Percentiles rank a stretch among this genome's conserved stretches.
phyloP scores from a whole-genome alignment of 768 basidiomycete genomes.

The Serendipita sp. region DNA sequence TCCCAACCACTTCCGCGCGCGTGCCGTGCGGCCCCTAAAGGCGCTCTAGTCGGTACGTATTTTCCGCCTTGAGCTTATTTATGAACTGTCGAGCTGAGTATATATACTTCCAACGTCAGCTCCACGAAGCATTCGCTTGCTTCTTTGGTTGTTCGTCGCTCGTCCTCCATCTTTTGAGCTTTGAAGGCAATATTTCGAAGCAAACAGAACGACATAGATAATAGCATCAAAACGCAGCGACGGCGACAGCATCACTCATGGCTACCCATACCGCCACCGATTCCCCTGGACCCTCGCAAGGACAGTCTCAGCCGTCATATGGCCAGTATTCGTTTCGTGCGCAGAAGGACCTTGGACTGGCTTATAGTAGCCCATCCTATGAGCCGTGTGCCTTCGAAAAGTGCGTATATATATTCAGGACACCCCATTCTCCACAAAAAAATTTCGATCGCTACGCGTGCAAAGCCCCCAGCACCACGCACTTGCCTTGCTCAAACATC shows the following conservation, averaged over 20 bases:
- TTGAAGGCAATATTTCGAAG: slow-evolving; percentile 51
- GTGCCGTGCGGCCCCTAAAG: background rate
- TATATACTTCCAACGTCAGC: background rate
- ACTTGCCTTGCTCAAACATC: too few relatives aligned
- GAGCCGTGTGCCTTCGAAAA: slow-evolving; percentile 30
- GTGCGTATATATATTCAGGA: slow-evolving; percentile 19
- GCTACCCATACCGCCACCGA: slow-evolving; percentile 19
- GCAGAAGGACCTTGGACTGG: slow-evolving; percentile 81
- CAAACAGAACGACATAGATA: slow-evolving; percentile 75
- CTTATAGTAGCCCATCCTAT: slow-evolving; percentile 69
- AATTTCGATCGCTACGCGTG: too few relatives aligned
- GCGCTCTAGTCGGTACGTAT: background rate
- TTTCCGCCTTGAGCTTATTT: background rate
- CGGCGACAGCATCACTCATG: too few relatives aligned
- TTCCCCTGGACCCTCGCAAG: slow-evolving; percentile 22
- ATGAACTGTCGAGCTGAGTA: too few relatives aligned
- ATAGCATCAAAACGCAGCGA: slow-evolving; percentile 18
- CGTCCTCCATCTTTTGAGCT: background rate
- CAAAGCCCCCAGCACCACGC: too few relatives aligned
- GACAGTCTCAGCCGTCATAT: background rate
- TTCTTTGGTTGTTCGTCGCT: slow-evolving; percentile 14
- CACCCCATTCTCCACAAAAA: too few relatives aligned
- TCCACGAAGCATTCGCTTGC: slow-evolving; percentile 16
- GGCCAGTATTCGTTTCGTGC: slow-evolving; percentile 28
- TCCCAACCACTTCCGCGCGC: background rate